Evolutionary conservation across 148 eudicot genomes (phyloP).

Genomic region (Silene latifolia): DNA sequence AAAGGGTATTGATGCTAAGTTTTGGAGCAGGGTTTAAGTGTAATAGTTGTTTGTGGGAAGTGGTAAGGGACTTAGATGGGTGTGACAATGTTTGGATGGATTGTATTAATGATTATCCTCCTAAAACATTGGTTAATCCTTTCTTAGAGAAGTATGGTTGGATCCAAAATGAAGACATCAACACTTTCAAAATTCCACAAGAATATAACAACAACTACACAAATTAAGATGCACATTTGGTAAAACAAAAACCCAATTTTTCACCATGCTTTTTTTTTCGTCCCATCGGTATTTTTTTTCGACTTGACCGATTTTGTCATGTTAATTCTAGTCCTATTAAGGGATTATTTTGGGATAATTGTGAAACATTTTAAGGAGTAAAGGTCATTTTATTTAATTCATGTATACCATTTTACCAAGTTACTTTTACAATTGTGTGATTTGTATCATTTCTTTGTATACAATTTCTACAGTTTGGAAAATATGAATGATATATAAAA

Average conservation of each 20-base stretch:
- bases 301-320: neutral
- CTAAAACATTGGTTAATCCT: slow-evolving; percentile 39
- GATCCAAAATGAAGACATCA: slow-evolving; percentile 43
- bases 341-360: neutral
- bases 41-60: slow-evolving; percentile 74
- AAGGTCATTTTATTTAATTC: neutral
- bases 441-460: neutral
- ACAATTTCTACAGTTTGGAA: neutral
- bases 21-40: slow-evolving; percentile 72
- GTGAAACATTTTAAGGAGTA: neutral
- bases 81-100: slow-evolving; percentile 50
- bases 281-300: neutral
- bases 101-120: slow-evolving; percentile 47
- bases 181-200: slow-evolving; percentile 32
- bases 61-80: slow-evolving; percentile 46
- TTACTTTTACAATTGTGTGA: neutral
- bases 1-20: slow-evolving; percentile 47
- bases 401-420: neutral
- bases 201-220: neutral
- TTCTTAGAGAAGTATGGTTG: slow-evolving; percentile 63
- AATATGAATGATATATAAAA: neutral
- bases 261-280: too few species aligned
- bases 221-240: neutral
- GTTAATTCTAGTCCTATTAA: neutral
- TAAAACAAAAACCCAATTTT: neutral